Evolutionary conservation across 148 eudicot genomes (phyloP).

Genomic region (Rhododendron simsii): DNA sequence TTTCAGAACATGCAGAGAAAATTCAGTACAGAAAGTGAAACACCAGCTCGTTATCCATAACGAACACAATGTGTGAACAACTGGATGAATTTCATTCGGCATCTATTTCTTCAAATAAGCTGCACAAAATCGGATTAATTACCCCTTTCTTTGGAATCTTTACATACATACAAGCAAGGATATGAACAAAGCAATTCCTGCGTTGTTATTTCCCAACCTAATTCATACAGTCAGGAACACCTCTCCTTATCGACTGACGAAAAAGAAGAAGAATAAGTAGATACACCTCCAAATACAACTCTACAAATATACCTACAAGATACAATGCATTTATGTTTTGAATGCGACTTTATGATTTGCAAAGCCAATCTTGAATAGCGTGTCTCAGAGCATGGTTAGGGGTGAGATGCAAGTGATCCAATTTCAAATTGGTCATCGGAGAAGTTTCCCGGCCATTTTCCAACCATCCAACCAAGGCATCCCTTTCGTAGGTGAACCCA

Average conservation of each 20-base stretch:
- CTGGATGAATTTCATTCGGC: neutral
- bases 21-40: neutral
- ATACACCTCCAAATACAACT: neutral
- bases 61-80: neutral
- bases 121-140: neutral
- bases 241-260: neutral
- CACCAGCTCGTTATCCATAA: neutral
- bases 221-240: neutral
- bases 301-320: constrained; percentile 3
- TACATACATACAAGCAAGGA: neutral
- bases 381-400: constrained; percentile 65
- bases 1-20: neutral
- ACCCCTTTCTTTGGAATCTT: neutral
- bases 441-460: constrained; percentile 72
- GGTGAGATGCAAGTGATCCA: constrained; percentile 61
- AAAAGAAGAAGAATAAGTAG: neutral
- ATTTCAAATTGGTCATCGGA: constrained; percentile 80
- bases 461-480: constrained; percentile 63
- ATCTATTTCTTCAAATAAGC: neutral
- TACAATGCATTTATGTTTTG: neutral
- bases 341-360: constrained; percentile 29
- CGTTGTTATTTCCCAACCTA: neutral
- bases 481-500: constrained; percentile 83
- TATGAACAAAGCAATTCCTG: neutral
- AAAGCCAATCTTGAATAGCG: constrained; percentile 83